These are phyloP conservation scores for Phlyctochytrium bullatum DNA, from an alignment of 192 early-diverging fungal species.

Conservation along the genomic window DNA sequence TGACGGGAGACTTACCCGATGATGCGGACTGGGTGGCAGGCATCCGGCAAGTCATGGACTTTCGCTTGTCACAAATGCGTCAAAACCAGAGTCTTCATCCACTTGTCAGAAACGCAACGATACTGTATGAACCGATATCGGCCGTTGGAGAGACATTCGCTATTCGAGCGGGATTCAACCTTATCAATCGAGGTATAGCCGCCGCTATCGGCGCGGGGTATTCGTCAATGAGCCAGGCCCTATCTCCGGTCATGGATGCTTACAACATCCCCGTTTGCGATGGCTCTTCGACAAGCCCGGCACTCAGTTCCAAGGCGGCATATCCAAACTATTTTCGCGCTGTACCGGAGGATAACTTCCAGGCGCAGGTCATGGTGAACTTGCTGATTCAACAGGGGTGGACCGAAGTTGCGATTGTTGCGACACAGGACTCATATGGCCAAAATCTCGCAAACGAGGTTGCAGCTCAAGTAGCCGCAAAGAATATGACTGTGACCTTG, in stretches of 20 bases:
- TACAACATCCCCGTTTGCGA: slow-evolving; percentile 34
- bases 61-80: background rate
- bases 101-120: background rate
- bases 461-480: background rate
- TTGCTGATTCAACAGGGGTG: slow-evolving; percentile 18
- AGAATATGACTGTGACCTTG: background rate
- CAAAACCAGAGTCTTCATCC: background rate
- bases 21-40: too few species aligned
- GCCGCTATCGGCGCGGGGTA: slow-evolving; percentile 25
- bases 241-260: background rate
- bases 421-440: background rate
- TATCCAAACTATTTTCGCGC: slow-evolving; percentile 44
- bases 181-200: background rate
- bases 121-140: background rate
- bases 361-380: slow-evolving; percentile 23
- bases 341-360: slow-evolving; percentile 28
- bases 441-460: background rate
- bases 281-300: slow-evolving; percentile 30
- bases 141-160: background rate
- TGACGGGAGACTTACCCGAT: too few species aligned
- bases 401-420: background rate
- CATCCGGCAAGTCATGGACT: background rate
- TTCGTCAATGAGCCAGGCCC: slow-evolving; percentile 9
- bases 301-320: slow-evolving; percentile 17
- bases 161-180: slow-evolving; percentile 35